These are phyloP conservation scores for Astrocystis sublimbata DNA, from an alignment of 495 filamentous ascomycete species.

Conservation along the genomic window DNA sequence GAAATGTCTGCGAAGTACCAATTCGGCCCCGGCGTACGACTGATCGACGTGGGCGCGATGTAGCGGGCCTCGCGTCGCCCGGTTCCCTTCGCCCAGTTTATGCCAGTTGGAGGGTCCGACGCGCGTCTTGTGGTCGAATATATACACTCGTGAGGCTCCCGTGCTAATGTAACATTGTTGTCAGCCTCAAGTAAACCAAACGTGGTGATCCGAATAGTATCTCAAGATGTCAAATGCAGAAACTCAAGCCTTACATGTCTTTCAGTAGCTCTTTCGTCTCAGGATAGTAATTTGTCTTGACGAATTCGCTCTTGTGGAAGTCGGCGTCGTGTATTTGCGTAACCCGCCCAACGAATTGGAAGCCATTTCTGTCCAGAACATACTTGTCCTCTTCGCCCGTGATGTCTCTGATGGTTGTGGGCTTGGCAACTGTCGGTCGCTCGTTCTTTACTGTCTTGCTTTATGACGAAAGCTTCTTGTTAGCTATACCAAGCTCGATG, in stretches of 20 bases:
- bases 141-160: conserved; percentile 61
- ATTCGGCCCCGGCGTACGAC: conserved; percentile 59
- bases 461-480: neutral
- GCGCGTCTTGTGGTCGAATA: conserved; percentile 76
- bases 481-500: neutral
- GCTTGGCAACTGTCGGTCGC: conserved; percentile 43
- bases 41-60: conserved; percentile 72
- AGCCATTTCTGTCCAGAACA: conserved; percentile 42
- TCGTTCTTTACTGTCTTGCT: conserved; percentile 48
- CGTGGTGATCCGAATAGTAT: neutral
- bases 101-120: conserved; percentile 48
- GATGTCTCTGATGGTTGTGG: conserved; percentile 42
- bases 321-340: conserved; percentile 40
- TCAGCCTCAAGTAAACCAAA: neutral
- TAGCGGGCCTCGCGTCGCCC: conserved; percentile 59
- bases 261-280: conserved; percentile 62
- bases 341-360: conserved; percentile 35
- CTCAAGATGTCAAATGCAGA: neutral
- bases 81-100: conserved; percentile 34
- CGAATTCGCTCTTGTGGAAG: conserved; percentile 63
- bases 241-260: conserved; percentile 55
- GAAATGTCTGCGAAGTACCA: conserved; percentile 60
- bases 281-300: conserved; percentile 61
- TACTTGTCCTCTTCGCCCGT: conserved; percentile 38
- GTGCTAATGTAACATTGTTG: conserved; percentile 44